Evolutionary conservation across 768 basidiomycete species (phyloP), one percentile per base, ranked within the genome.

Genomic region (Phylloporus sp.): DNA sequence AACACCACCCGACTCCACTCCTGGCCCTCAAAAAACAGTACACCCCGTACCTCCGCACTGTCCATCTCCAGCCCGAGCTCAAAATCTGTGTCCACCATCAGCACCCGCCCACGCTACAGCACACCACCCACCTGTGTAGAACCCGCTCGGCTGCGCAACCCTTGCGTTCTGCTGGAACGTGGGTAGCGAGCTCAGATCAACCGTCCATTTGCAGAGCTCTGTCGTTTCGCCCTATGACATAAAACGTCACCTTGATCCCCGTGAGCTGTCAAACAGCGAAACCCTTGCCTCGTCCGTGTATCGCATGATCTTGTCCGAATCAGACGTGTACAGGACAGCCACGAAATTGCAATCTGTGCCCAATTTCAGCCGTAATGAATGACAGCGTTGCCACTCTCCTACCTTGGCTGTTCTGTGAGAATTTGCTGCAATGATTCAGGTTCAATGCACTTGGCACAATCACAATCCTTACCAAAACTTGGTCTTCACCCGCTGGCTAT

Each of bases 131-230:
- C 87, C 89, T 45, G 88, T 89, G 62, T 88, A 93, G 70, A 91
- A 92, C 9, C 88, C 89, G 44, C 74, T 73, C 34, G 72, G 65
- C 38, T 78, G 74, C 10, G 81, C 76, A 50, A 74, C 61, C n/a
- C 70, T 71, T 45, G 86, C 85, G 57, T 86, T 84, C 55, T 83
- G 81, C 64, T 80, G 84, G 74, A 91, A 92, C 44, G 81, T 82
- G 34, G 91, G 91, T 47, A 93, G 70, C 23, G 85, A 77, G 38
- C 81, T 80, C 45, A 93, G 76, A 68, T 93, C 86, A 29, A 93
- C 90, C 10, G 86, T 91, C 91, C 91, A 93, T 70, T 87, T 85
- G 73, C 88, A 90, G 42, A 90, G 70, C 64, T 90, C 87, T 54
- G 65, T 72, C 4, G 80, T 84, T 61, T 87, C 87, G 26, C 87